Conservation (phyloP, 148 eudicot genomes). For the Amaranthus cruentus region DNA sequence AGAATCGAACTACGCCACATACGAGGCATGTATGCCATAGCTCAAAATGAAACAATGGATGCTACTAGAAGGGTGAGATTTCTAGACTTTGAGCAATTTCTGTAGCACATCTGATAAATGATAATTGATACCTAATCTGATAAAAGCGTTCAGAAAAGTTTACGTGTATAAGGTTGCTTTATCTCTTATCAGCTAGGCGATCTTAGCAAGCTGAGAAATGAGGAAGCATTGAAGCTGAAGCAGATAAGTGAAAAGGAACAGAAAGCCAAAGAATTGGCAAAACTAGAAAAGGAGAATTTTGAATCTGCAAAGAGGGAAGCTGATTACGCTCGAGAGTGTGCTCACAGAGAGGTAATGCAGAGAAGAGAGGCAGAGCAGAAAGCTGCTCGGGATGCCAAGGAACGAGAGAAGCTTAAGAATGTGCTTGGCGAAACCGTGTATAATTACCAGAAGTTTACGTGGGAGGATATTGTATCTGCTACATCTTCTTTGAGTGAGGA, state of each 20-base stretch:
- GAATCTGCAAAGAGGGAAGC: conserved; percentile 66
- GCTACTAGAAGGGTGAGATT: conserved; percentile 67
- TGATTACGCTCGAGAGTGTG: conserved; percentile 41
- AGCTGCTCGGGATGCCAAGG: conserved; percentile 54
- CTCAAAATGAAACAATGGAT: conserved; percentile 70
- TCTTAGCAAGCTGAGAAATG: conserved; percentile 47
- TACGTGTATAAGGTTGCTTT: not conserved
- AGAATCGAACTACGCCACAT: conserved; percentile 70
- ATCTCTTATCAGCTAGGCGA: conserved; percentile 48
- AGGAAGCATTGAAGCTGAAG: conserved; percentile 57
- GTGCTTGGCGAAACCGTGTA: conserved; percentile 33
- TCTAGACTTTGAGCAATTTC: not conserved
- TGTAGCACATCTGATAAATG: not conserved
- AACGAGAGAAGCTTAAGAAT: conserved; percentile 62
- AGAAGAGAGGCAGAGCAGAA: conserved; percentile 61
- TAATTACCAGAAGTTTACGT: conserved; percentile 58
- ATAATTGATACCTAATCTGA: not conserved
- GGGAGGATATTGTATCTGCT: conserved; percentile 75
- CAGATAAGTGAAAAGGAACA: conserved; percentile 50
- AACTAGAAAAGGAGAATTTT: conserved; percentile 48
- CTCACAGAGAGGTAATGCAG: conserved; percentile 54
- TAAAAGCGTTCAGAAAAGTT: not conserved
- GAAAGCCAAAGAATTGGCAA: conserved; percentile 59
- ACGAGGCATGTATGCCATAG: conserved; percentile 73
- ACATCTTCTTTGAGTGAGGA: conserved; percentile 55